Evolutionary conservation across 2,329 filamentous ascomycete species (phyloP), one percentile per base, ranked within the genome.

Genomic region (Aspergillus proliferans): DNA sequence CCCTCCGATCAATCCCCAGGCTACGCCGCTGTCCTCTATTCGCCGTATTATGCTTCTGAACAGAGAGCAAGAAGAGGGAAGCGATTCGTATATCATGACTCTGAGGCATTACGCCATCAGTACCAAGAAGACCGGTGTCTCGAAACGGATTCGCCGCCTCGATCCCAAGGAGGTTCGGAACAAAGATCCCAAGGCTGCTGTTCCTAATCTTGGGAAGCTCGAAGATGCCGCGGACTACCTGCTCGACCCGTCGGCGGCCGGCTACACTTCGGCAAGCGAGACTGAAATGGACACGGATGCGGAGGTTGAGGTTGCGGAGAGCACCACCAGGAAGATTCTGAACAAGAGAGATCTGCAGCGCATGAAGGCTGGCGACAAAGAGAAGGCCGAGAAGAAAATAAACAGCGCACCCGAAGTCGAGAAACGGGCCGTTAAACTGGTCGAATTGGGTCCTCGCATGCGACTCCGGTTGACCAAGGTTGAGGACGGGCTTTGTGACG

Each of bases 141-240:
- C 92, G 9, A 91, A 87, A 66, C 83, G 88, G 4, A 79, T 98
- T 36, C 83, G 89, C 49, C 81, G 91, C 40, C 76, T 98, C 41
- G 88, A 95, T 57, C 85, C 88, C 5, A 90, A 90, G 1, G 88
- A 95, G 68, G 87, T 88, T 66, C 78, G 93, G 33, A 72, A 88
- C 47, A 80, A 79, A 51, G 78, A 80, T 52, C 77, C 75, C 64
- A 89, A 88, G 63, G 70, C 71, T 14, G 82, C 78, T 3, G 75
- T 98, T 51, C 93, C 93, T 3, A 95, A 98, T 61, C 77, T 98
- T 0, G 88, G 90, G 45, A 91, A 88, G 67, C 78, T 98, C 8
- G 85, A 93, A 59, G 93, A 98, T 68, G 92, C 96, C 33, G 86
- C 92, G 8, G 93, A 98, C 66, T 98, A 91, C 67, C 85, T 98